A percentile compares a stretch with the other conserved stretches of the same genome.
phyloP scores from a whole-genome alignment of 1,139 yeast species.

The Arxiozyma bovina region DNA sequence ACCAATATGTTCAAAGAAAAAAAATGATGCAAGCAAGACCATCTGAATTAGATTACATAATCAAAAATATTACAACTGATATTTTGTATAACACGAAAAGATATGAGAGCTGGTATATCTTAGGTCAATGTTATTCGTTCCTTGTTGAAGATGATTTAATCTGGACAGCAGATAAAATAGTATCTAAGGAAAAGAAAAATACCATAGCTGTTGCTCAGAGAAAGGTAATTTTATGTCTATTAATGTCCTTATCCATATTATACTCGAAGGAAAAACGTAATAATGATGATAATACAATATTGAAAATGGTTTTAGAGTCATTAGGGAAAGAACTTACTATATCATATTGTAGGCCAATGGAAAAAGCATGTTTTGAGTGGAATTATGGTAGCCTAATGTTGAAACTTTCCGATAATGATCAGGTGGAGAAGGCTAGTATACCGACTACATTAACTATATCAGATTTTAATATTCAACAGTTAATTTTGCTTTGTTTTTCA shows the following conservation, averaged over 20 bases:
- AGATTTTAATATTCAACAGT: constrained; percentile 24
- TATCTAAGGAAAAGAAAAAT: constrained; percentile 52
- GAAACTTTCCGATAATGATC: constrained; percentile 17
- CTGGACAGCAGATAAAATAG: constrained; percentile 83
- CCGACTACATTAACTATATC: constrained; percentile 16
- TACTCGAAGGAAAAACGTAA: background rate
- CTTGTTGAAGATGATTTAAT: constrained; percentile 81
- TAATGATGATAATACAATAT: constrained; percentile 25
- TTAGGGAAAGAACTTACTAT: constrained; percentile 25
- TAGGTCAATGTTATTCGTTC: constrained; percentile 74
- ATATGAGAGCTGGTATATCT: constrained; percentile 76
- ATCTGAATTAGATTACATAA: constrained; percentile 70
- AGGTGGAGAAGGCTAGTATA: constrained; percentile 26
- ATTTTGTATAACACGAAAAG: constrained; percentile 57
- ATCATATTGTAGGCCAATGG: constrained; percentile 51
- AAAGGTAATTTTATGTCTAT: constrained; percentile 61
- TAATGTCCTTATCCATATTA: constrained; percentile 51
- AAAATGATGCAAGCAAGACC: constrained; percentile 71
- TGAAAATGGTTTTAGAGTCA: constrained; percentile 21
- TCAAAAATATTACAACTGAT: constrained; percentile 57
- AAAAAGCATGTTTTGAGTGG: constrained; percentile 29
- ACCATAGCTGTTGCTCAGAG: constrained; percentile 59
- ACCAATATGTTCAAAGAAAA: constrained; percentile 58
- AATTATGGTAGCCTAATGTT: constrained; percentile 15
- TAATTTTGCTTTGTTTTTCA: constrained; percentile 33